These are phyloP conservation scores for Cadophora gregata DNA, from an alignment of 2,329 filamentous ascomycete genomes.

Conservation along the genomic window DNA sequence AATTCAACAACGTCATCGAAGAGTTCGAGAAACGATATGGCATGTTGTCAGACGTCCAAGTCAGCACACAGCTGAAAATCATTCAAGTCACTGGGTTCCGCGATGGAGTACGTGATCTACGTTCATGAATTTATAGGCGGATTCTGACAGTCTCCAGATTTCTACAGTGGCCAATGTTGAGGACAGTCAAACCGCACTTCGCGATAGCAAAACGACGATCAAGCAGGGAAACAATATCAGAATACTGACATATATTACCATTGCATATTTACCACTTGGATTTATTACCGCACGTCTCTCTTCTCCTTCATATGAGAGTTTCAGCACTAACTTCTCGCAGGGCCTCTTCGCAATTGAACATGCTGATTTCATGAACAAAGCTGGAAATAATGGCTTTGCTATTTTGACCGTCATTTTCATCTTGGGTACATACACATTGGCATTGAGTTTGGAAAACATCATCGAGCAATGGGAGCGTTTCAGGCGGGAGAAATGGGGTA, in stretches of 20 bases:
- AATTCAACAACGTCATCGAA: slow-evolving; percentile 32
- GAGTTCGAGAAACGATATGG: slow-evolving; percentile 35
- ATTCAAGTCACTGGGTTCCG: slow-evolving; percentile 31
- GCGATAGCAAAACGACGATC: slow-evolving; percentile 64
- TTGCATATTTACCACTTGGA: slow-evolving; percentile 64
- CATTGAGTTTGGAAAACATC: slow-evolving; percentile 30
- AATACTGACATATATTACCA: slow-evolving; percentile 63
- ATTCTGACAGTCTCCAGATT: slow-evolving; percentile 21
- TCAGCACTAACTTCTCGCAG: slow-evolving; percentile 13
- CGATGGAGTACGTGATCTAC: slow-evolving; percentile 27
- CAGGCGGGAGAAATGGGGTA: slow-evolving; percentile 10
- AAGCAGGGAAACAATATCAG: slow-evolving; percentile 68
- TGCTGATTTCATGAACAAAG: slow-evolving; percentile 24
- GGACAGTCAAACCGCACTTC: slow-evolving; percentile 45
- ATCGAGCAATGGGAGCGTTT: slow-evolving; percentile 24
- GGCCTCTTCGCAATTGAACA: slow-evolving; percentile 28
- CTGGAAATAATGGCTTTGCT: slow-evolving; percentile 25
- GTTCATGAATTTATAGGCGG: not conserved
- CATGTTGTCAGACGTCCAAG: slow-evolving; percentile 31
- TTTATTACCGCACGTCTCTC: slow-evolving; percentile 56
- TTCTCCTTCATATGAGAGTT: not conserved
- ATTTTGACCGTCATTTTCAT: slow-evolving; percentile 29
- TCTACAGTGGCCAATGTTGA: slow-evolving; percentile 35
- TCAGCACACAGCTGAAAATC: slow-evolving; percentile 32
- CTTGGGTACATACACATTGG: slow-evolving; percentile 30